Base-by-base conservation (phyloP, 257 asterid genomes). In the Ligustrum vulgare region DNA sequence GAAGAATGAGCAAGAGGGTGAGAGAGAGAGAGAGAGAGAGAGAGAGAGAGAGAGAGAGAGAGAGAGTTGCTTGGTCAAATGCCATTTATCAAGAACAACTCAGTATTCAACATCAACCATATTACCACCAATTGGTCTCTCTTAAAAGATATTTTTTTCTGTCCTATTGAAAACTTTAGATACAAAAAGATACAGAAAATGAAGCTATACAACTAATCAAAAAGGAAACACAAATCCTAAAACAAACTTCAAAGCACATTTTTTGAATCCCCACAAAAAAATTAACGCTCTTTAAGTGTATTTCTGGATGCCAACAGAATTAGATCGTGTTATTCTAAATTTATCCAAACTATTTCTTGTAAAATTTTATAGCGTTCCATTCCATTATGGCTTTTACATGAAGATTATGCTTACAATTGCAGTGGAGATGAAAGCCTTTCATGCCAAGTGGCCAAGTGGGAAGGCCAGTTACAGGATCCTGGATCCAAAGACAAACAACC, bases 391-490 rank as follows among this genome's bases (percentile, higher is more conserved):
- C 75, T 23, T 77, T 70, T 65, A 62, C 56, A 36, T 13, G 67
- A 72, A 78, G 71, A 80, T 77, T 18, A 62, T 75, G 71, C 97
- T 89, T 91, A 94, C 99, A 94, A 72, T 71, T 92, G 82, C 81
- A 91, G 69, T 77, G 98, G 96, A 74, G 97, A 88, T 15, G 89
- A 79, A 82, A 91, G 91, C 80, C 96, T 83, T 73, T 92, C 96
- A 75, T 94, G 93, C 94, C n/a, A n/a, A n/a, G n/a, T n/a, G n/a
- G n/a, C n/a, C 94, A 92, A 77, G 91, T 75, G 70, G 99, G 99
- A 76, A 89, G 93, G 77, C 87, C 95, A 45, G 99, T 94, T 75
- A 92, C 94, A 72, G 98, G 98, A 87, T 94, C 99, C 99, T 94
- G 97, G 72, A 72, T 73, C 66, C 80, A 67, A 76, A 78, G 78